Base-by-base conservation (phyloP, 495 filamentous ascomycete genomes). In the Podospora pseudopauciseta region DNA sequence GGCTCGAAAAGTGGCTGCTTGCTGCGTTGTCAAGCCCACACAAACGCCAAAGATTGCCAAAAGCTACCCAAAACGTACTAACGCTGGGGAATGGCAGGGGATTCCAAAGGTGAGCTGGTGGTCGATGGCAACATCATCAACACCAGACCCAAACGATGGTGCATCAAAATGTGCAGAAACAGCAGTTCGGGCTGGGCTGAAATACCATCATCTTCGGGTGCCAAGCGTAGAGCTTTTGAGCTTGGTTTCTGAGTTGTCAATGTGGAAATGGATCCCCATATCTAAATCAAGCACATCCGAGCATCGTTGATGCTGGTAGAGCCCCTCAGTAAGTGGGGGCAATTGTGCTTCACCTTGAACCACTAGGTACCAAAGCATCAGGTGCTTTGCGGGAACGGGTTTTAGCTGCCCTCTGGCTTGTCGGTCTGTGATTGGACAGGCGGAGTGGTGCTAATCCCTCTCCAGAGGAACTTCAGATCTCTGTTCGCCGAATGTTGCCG, bases 221-320 rank as follows among this genome's bases (percentile, higher is more conserved):
- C 65, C 68, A 67, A 70, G 61, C 27, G 23, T 49, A 2, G 9
- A 58, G 7, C 55, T 19, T 20, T 16, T 26, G 19, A 27, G 30
- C 16, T 18, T 55, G 57, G 26, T 28, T 28, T 65, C 34, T 71
- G 69, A 67, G 69, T 68, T 71, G 69, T 71, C 68, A 66, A 34
- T 58, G 57, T 60, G 56, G 55, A 63, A 49, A 63, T 32, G 23
- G 60, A 32, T 20, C 65, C 27, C 16, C n/a, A 58, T 27, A 60
- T 65, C 65, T 61, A 44, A 53, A 70, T 61, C 44, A 27, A 64
- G 68, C 57, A 19, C 68, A 53, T 57, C 28, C 56, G 20, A 65
- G 27, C n/a, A 27, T 15, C 23, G 55, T 26, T 34, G 9, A 68
- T 19, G 3, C 2, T 58, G 28, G 32, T 1, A 44, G 60, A 69